Evolutionary conservation across 2,329 filamentous ascomycete genomes (phyloP).

Genomic region (Bertia moriformis): DNA sequence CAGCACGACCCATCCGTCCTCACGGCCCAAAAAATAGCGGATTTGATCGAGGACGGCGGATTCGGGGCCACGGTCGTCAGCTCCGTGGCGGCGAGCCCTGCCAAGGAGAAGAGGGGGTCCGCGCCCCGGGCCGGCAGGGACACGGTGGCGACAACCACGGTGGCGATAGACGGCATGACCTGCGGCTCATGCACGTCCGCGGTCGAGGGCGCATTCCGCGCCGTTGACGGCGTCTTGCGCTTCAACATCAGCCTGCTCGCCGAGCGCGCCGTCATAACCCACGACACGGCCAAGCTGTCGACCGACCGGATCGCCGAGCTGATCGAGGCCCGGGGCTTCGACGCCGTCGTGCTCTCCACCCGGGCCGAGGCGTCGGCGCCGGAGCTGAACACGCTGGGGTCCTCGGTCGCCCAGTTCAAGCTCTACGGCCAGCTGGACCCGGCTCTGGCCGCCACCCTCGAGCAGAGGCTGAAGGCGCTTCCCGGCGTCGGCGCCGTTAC

Average conservation of each 20-base stretch:
- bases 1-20: slow-evolving; percentile 55
- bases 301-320: slow-evolving; percentile 64
- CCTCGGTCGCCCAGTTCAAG: slow-evolving; percentile 55
- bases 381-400: slow-evolving; percentile 37
- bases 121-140: too few species aligned
- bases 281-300: slow-evolving; percentile 59
- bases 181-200: slow-evolving; percentile 92
- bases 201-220: slow-evolving; percentile 68
- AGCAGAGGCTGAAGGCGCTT: slow-evolving; percentile 49
- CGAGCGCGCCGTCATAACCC: slow-evolving; percentile 76
- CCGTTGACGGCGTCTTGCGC: slow-evolving; percentile 62
- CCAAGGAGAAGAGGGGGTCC: slow-evolving; percentile 14
- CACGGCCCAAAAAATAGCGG: slow-evolving; percentile 34
- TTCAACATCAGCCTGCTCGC: slow-evolving; percentile 93
- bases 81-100: slow-evolving; percentile 34
- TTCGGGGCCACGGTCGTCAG: slow-evolving; percentile 72
- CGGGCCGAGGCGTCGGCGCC: slow-evolving; percentile 38
- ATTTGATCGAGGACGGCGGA: slow-evolving; percentile 55
- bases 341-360: slow-evolving; percentile 68
- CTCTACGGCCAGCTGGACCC: slow-evolving; percentile 67
- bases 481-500: slow-evolving; percentile 62
- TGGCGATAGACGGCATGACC: slow-evolving; percentile 92
- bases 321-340: slow-evolving; percentile 84
- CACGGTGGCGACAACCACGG: slow-evolving; percentile 56
- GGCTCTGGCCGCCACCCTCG: slow-evolving; percentile 55